phyloP scores from a whole-genome alignment of 2,329 filamentous ascomycete species.

The Chaetomium globosum region DNA sequence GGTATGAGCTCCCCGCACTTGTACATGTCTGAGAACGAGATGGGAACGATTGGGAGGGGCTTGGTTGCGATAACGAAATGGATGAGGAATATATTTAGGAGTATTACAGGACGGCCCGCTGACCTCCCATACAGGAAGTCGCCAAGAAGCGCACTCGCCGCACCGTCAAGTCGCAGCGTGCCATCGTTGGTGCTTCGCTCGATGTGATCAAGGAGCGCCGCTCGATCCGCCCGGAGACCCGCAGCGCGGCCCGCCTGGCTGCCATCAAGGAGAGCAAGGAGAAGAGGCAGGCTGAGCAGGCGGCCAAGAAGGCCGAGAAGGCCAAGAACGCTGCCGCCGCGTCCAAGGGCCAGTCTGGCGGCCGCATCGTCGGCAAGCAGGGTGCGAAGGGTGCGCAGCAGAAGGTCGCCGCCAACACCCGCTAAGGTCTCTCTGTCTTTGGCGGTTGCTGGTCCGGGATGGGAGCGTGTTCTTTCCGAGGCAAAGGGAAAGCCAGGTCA shows the following conservation, averaged over 20 bases:
- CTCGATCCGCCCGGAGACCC: slow-evolving; percentile 90
- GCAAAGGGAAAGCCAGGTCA: slow-evolving; percentile 25
- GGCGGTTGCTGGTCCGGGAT: slow-evolving; percentile 30
- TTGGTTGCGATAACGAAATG: slow-evolving; percentile 17
- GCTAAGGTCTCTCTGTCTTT: slow-evolving; percentile 58
- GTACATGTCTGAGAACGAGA: slow-evolving; percentile 13
- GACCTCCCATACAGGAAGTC: slow-evolving; percentile 75
- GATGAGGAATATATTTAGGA: not conserved
- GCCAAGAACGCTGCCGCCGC: slow-evolving; percentile 80
- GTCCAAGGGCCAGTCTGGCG: slow-evolving; percentile 72
- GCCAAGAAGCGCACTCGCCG: slow-evolving; percentile 99
- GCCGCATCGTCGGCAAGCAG: slow-evolving; percentile 91
- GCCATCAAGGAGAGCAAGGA: slow-evolving; percentile 99
- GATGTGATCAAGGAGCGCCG: slow-evolving; percentile 99
- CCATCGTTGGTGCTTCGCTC: slow-evolving; percentile 97
- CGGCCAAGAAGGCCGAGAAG: slow-evolving; percentile 99
- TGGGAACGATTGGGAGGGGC: slow-evolving; percentile 11
- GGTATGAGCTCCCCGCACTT: slow-evolving; percentile 63
- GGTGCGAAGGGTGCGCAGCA: slow-evolving; percentile 84
- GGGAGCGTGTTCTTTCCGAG: slow-evolving; percentile 31
- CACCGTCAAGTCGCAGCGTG: slow-evolving; percentile 97
- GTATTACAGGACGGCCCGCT: slow-evolving; percentile 39
- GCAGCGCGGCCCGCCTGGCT: slow-evolving; percentile 81
- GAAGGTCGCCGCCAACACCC: slow-evolving; percentile 85
- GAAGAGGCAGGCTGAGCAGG: slow-evolving; percentile 87